phyloP scores from a whole-genome alignment of 192 early-diverging fungal genomes.

The Pilaira anomala region DNA sequence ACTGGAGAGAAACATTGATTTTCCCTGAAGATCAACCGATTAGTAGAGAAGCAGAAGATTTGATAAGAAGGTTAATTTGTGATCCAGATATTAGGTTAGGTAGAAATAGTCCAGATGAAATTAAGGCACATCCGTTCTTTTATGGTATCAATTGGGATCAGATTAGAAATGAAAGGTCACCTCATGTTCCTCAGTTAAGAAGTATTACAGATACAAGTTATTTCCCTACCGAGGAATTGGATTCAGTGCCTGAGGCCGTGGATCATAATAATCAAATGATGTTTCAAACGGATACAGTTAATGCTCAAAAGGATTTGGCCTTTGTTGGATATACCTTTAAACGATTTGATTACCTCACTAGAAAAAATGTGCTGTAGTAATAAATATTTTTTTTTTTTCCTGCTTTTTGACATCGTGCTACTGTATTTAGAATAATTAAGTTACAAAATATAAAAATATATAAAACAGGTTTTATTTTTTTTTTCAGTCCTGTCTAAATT shows the following conservation, averaged over 20 bases:
- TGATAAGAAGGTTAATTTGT: constrained; percentile 90
- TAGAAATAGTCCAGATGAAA: constrained; percentile 77
- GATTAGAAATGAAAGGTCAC: constrained; percentile 78
- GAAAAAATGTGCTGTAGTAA: constrained; percentile 46
- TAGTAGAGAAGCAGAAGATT: constrained; percentile 86
- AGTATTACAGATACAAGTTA: constrained; percentile 98
- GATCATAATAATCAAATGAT: constrained; percentile 12
- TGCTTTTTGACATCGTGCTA: no score
- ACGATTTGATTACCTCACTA: constrained; percentile 80
- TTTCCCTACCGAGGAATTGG: constrained; percentile 94
- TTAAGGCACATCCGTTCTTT: constrained; percentile 95
- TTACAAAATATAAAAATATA: no score
- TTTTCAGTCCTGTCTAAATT: no score
- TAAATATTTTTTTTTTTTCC: no score
- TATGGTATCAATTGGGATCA: constrained; percentile 87
- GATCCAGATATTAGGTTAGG: constrained; percentile 83
- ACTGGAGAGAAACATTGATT: constrained; percentile 87
- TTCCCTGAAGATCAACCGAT: constrained; percentile 94
- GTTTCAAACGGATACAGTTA: constrained; percentile 15
- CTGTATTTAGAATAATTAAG: no score
- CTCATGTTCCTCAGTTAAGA: constrained; percentile 86
- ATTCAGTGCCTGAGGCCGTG: constrained; percentile 59
- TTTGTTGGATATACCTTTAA: constrained; percentile 99
- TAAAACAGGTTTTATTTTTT: no score
- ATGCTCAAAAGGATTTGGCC: constrained; percentile 86